Conservation (phyloP, 2,329 filamentous ascomycete genomes). For the Colletotrichum coccodes region DNA sequence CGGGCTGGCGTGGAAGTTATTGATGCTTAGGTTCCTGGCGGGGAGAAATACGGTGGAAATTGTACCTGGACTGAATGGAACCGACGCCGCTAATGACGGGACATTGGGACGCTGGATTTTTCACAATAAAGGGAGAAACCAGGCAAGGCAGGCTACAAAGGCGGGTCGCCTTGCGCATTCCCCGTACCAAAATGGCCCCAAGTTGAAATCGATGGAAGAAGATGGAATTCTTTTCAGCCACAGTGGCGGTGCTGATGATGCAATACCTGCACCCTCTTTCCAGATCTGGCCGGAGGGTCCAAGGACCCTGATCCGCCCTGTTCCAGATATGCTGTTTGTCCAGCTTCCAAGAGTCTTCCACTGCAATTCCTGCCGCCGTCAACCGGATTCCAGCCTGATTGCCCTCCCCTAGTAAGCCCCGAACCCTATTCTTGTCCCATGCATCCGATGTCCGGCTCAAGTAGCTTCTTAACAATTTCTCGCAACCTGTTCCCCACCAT, state of each 20-base stretch:
- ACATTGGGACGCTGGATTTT: slow-evolving; percentile 34
- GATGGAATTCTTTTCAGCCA: slow-evolving; percentile 36
- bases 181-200: slow-evolving; percentile 25
- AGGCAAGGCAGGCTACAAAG: slow-evolving; percentile 24
- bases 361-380: neutral
- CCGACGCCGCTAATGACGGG: slow-evolving; percentile 18
- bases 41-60: slow-evolving; percentile 30
- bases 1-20: slow-evolving; percentile 30
- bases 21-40: slow-evolving; percentile 29
- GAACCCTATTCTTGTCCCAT: slow-evolving; percentile 13
- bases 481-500: slow-evolving; percentile 5
- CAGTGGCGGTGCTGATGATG: slow-evolving; percentile 35
- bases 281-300: slow-evolving; percentile 24
- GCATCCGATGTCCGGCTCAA: neutral
- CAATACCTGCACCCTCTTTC: slow-evolving; percentile 19
- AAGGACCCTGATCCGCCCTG: slow-evolving; percentile 21
- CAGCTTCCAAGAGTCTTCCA: neutral
- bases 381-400: slow-evolving; percentile 1
- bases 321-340: neutral
- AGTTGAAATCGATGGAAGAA: slow-evolving; percentile 34
- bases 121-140: slow-evolving; percentile 33
- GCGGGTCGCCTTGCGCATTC: slow-evolving; percentile 34
- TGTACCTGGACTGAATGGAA: slow-evolving; percentile 29
- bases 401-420: slow-evolving; percentile 1
- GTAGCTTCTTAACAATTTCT: slow-evolving; percentile 27